These are phyloP conservation scores for Cornus suecica DNA, from an alignment of 148 eudicot species.

Conservation along the genomic window DNA sequence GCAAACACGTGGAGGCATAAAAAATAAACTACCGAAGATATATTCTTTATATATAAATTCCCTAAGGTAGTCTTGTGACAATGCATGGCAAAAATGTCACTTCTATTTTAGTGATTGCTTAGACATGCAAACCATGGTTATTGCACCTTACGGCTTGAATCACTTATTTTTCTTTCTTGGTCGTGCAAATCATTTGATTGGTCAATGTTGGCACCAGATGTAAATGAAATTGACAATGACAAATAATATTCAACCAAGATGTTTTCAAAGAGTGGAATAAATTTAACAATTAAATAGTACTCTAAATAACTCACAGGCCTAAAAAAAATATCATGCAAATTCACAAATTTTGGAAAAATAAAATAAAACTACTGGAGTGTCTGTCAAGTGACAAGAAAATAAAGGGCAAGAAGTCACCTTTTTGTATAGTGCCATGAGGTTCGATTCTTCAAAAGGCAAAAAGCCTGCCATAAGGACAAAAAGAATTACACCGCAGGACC, in stretches of 20 bases:
- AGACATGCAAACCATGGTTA: not conserved
- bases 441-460: conserved; percentile 82
- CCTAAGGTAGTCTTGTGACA: not conserved
- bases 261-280: not conserved
- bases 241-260: not conserved
- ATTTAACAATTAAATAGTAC: not conserved
- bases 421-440: conserved; percentile 77
- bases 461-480: conserved; percentile 92
- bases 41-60: not conserved
- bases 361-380: not conserved
- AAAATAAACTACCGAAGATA: not conserved
- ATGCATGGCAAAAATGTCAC: not conserved
- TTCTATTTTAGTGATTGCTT: not conserved
- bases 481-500: conserved; percentile 95
- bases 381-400: not conserved
- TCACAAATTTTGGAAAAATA: not conserved
- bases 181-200: too few relatives aligned
- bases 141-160: not conserved
- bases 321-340: too few relatives aligned
- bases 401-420: conserved; percentile 42
- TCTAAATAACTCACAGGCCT: not conserved
- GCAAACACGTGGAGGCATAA: conserved; percentile 13
- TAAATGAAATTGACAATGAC: not conserved
- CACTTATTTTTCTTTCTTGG: not conserved
- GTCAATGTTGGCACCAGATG: not conserved